Conservation (phyloP, 768 basidiomycete species). For the Serendipita sp. region DNA sequence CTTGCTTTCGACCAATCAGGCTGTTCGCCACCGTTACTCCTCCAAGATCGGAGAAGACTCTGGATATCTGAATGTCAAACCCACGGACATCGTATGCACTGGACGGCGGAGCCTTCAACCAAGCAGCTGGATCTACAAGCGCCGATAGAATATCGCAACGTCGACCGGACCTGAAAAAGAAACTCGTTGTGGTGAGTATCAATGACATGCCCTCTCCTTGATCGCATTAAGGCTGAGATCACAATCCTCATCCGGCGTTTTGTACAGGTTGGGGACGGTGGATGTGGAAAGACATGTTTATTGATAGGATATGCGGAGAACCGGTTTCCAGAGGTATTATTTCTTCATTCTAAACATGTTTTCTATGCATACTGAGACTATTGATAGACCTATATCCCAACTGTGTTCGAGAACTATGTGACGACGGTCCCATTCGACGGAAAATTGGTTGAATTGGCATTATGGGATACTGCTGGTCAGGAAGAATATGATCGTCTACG, state of each 20-base stretch:
- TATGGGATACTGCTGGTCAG: conserved; percentile 97
- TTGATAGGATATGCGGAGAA: conserved; percentile 95
- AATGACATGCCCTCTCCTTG: neutral
- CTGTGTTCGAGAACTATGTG: conserved; percentile 90
- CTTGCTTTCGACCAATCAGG: too few species aligned
- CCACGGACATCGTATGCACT: conserved; percentile 3
- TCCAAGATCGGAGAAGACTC: neutral
- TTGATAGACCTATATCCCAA: conserved; percentile 72
- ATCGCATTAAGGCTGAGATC: neutral
- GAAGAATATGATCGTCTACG: conserved; percentile 89
- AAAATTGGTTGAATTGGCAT: conserved; percentile 84
- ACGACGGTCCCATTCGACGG: conserved; percentile 75
- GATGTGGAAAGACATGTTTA: conserved; percentile 87
- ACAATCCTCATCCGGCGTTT: conserved; percentile 14
- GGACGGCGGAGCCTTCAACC: neutral
- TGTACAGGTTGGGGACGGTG: conserved; percentile 18
- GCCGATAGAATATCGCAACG: neutral
- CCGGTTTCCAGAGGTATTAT: conserved; percentile 73
- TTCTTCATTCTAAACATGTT: conserved; percentile 10
- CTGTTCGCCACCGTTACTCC: neutral
- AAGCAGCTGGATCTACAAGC: neutral
- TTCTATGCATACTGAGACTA: conserved; percentile 9
- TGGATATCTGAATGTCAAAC: neutral
- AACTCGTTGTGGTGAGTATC: conserved; percentile 49
- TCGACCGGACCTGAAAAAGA: conserved; percentile 68